These are phyloP conservation scores for Quercus lobata DNA, from an alignment of 331 rosid species.

Conservation along the genomic window DNA sequence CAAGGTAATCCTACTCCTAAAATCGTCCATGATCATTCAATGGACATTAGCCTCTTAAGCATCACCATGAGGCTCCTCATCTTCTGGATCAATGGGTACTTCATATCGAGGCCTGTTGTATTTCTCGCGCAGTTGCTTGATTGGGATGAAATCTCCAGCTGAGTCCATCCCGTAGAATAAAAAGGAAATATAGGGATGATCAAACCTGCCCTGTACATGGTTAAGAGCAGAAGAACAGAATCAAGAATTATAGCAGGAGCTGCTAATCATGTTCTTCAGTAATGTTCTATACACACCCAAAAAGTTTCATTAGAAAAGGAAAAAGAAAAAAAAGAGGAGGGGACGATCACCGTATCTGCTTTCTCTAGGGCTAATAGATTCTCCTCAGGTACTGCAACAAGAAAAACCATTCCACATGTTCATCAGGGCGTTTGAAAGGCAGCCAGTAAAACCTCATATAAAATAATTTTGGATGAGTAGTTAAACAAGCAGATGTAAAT, in stretches of 20 bases:
- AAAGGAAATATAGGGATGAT: slow-evolving; percentile 88
- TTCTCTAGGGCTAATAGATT: slow-evolving; percentile 62
- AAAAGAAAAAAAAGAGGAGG: not conserved
- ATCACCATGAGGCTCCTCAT: slow-evolving; percentile 44
- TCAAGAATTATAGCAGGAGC: slow-evolving; percentile 4
- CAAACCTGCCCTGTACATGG: slow-evolving; percentile 61
- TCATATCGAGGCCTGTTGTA: slow-evolving; percentile 78
- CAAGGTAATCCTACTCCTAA: not conserved
- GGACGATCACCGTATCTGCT: slow-evolving; percentile 58
- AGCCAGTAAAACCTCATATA: not conserved
- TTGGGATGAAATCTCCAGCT: slow-evolving; percentile 91
- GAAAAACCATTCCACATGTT: slow-evolving; percentile 11
- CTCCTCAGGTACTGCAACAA: slow-evolving; percentile 80
- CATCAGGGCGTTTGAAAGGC: not conserved
- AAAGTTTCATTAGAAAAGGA: no score
- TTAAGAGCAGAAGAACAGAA: slow-evolving; percentile 4
- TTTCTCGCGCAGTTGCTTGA: slow-evolving; percentile 87
- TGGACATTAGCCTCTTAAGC: slow-evolving; percentile 21
- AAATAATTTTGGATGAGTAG: slow-evolving; percentile 3
- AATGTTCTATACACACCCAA: not conserved
- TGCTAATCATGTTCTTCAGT: not conserved
- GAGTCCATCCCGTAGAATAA: slow-evolving; percentile 86
- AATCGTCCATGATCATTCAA: not conserved
- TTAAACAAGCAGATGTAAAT: slow-evolving; percentile 12
- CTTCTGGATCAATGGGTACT: slow-evolving; percentile 56